Evolutionary conservation across 2,329 filamentous ascomycete genomes (phyloP).

Genomic region (Fusarium pseudograminearum): DNA sequence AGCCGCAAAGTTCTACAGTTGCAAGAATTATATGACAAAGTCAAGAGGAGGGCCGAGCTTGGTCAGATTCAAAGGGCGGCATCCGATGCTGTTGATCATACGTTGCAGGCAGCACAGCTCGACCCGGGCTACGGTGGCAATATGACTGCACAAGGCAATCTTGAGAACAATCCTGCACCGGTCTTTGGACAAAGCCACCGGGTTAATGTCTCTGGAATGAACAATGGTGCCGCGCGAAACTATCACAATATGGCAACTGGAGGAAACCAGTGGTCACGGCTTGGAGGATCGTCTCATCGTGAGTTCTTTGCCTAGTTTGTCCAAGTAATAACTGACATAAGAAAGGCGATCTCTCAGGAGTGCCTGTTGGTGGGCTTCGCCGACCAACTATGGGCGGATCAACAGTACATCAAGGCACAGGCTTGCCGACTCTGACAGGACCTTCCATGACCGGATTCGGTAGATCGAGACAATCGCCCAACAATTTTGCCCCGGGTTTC

Average conservation of each 20-base stretch:
- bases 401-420: conserved; percentile 16
- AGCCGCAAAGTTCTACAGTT: conserved; percentile 75
- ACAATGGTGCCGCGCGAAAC: conserved; percentile 26
- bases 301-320: neutral
- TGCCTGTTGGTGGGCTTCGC: conserved; percentile 12
- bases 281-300: conserved; percentile 30
- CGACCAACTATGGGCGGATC: conserved; percentile 25
- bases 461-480: conserved; percentile 14
- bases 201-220: conserved; percentile 37
- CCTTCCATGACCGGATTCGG: conserved; percentile 22
- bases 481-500: conserved; percentile 34
- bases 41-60: conserved; percentile 67
- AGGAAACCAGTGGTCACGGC: conserved; percentile 37
- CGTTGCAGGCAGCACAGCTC: conserved; percentile 34
- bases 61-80: conserved; percentile 67
- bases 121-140: conserved; percentile 17
- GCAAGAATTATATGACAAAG: conserved; percentile 73
- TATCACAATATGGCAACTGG: conserved; percentile 22
- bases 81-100: conserved; percentile 57
- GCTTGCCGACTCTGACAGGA: conserved; percentile 13
- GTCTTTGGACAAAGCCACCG: conserved; percentile 30
- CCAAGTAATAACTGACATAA: conserved; percentile 16
- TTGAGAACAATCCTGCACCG: conserved; percentile 3
- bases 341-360: conserved; percentile 21
- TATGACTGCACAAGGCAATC: neutral